Evolutionary conservation across 2,329 filamentous ascomycete genomes (phyloP).

Genomic region (Alternaria sp.): DNA sequence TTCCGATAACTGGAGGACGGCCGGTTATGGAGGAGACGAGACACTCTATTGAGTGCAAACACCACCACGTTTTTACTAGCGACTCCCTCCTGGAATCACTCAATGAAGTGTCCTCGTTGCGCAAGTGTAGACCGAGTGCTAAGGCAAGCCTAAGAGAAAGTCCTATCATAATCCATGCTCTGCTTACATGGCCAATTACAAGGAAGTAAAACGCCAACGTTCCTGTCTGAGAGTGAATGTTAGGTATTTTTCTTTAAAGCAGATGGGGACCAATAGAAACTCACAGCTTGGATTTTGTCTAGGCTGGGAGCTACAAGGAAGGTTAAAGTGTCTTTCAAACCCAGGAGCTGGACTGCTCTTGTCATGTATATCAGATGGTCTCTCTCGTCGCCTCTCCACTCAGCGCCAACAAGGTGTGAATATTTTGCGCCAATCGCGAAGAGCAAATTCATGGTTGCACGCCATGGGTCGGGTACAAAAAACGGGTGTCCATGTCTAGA

Average conservation of each 20-base stretch:
- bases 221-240: conserved; percentile 23
- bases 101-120: conserved; percentile 42
- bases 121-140: conserved; percentile 50
- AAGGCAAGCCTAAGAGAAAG: conserved; percentile 49
- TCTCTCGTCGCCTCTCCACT: conserved; percentile 38
- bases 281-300: conserved; percentile 49
- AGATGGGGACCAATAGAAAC: conserved; percentile 26
- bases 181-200: conserved; percentile 36
- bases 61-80: conserved; percentile 52
- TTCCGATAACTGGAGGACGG: conserved; percentile 46
- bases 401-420: conserved; percentile 42
- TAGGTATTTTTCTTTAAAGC: conserved; percentile 14
- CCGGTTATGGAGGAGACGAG: conserved; percentile 51
- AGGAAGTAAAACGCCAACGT: conserved; percentile 39
- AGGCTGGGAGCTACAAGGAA: conserved; percentile 45
- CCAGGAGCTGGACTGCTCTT: conserved; percentile 36
- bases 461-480: conserved; percentile 36
- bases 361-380: conserved; percentile 53
- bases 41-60: conserved; percentile 49
- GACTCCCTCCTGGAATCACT: conserved; percentile 42
- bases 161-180: conserved; percentile 49
- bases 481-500: conserved; percentile 15
- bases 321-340: conserved; percentile 26
- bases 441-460: conserved; percentile 51
- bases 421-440: conserved; percentile 54